Percentiles rank a stretch among this genome's conserved stretches.
phyloP scores from a whole-genome alignment of 495 filamentous ascomycete species.

The Aspergillus kassunensis region DNA sequence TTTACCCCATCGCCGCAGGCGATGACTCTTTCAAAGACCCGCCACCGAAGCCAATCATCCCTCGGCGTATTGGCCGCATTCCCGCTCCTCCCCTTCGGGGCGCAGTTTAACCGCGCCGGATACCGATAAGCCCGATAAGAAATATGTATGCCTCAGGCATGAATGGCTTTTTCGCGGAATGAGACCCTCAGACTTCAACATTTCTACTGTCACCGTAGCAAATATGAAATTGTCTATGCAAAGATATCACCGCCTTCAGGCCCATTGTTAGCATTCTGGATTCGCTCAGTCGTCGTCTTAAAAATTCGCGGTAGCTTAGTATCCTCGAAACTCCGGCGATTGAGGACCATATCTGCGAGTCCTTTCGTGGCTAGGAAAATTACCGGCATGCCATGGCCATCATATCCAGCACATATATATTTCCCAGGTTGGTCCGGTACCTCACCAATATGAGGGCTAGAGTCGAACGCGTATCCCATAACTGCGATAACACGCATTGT shows the following conservation, averaged over 20 bases:
- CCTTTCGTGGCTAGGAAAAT: constrained; percentile 43
- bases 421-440: constrained; percentile 41
- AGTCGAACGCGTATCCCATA: constrained; percentile 45
- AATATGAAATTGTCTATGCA: too few relatives aligned
- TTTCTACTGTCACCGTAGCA: too few relatives aligned
- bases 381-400: constrained; percentile 55
- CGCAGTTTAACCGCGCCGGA: not conserved
- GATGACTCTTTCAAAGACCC: constrained; percentile 12
- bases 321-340: constrained; percentile 32
- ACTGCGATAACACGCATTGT: constrained; percentile 17
- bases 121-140: not conserved
- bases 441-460: constrained; percentile 45
- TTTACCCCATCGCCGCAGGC: not conserved
- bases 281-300: constrained; percentile 29
- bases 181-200: too few relatives aligned
- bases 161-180: too few relatives aligned
- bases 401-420: constrained; percentile 51
- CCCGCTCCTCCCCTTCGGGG: not conserved
- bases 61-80: not conserved
- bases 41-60: constrained; percentile 15
- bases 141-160: constrained; percentile 4
- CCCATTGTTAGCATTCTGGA: constrained; percentile 20
- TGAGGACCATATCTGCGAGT: constrained; percentile 43
- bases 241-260: constrained; percentile 27
- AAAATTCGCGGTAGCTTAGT: constrained; percentile 35